phyloP scores from a whole-genome alignment of 116 monocot genomes.

The Dioscorea cayenensis region DNA sequence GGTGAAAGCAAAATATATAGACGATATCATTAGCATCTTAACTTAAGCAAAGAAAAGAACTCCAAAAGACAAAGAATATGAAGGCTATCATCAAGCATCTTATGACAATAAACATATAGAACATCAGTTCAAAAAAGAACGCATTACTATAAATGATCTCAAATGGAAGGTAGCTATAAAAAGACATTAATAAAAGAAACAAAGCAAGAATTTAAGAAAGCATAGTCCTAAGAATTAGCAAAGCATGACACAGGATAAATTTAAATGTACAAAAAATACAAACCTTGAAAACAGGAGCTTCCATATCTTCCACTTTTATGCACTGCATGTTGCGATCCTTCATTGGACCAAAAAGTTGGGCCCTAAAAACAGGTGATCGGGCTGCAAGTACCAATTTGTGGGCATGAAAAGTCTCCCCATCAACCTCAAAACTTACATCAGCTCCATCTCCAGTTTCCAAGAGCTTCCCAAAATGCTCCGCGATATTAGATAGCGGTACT shows the following conservation, averaged over 20 bases:
- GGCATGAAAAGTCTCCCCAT: constrained; percentile 54
- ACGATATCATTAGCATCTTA: too few species aligned
- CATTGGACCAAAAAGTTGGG: constrained; percentile 57
- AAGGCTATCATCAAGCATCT: too few species aligned
- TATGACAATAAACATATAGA: neutral
- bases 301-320: constrained; percentile 55
- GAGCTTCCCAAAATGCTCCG: constrained; percentile 37
- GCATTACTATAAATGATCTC: neutral
- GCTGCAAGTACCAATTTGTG: constrained; percentile 61
- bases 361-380: constrained; percentile 58
- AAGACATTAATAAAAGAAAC: neutral
- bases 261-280: neutral
- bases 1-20: too few species aligned
- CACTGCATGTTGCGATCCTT: constrained; percentile 28
- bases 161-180: neutral
- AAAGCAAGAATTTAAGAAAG: neutral
- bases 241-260: neutral
- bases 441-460: constrained; percentile 31
- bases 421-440: constrained; percentile 53
- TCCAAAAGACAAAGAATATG: too few species aligned
- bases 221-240: too few species aligned
- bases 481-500: constrained; percentile 40
- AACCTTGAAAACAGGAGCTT: constrained; percentile 65
- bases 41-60: too few species aligned
- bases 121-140: neutral